A percentile compares a stretch with the other conserved stretches of the same genome.
Conservation (phyloP, 202 grass and related monocot species). For the Brachypodium distachyon region DNA sequence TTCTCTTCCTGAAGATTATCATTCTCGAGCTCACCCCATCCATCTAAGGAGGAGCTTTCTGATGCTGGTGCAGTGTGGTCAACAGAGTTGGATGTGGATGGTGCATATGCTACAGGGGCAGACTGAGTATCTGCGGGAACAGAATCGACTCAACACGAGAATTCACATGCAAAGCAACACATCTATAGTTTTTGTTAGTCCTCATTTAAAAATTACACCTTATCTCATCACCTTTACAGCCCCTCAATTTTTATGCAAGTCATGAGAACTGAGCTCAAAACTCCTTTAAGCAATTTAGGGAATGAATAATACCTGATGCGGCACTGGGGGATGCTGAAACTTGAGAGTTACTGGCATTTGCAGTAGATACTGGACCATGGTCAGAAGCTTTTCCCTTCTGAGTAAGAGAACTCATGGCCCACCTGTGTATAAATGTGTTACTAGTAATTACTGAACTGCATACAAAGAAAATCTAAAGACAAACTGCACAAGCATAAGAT, state of each 20-base stretch:
- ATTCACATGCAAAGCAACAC: not conserved
- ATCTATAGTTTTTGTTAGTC: not conserved
- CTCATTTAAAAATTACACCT: not conserved
- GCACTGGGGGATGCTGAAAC: slow-evolving; percentile 43
- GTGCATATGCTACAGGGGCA: slow-evolving; percentile 24
- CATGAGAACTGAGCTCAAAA: slow-evolving; percentile 11
- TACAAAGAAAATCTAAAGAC: slow-evolving; percentile 1
- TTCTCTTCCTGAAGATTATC: slow-evolving; percentile 48
- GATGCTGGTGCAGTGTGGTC: slow-evolving; percentile 72
- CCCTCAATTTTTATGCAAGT: not conserved
- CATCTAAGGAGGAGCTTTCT: slow-evolving; percentile 64
- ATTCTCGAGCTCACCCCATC: slow-evolving; percentile 83
- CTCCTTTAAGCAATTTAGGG: not conserved
- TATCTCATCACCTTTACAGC: not conserved
- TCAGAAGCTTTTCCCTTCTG: slow-evolving; percentile 88
- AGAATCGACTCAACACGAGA: slow-evolving; percentile 15
- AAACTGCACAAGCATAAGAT: not conserved
- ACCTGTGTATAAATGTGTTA: slow-evolving; percentile 51
- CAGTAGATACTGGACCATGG: slow-evolving; percentile 53
- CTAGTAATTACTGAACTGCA: slow-evolving; percentile 1
- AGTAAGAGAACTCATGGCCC: slow-evolving; percentile 98
- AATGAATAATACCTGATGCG: slow-evolving; percentile 46
- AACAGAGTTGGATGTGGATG: slow-evolving; percentile 42
- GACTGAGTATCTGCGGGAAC: slow-evolving; percentile 29
- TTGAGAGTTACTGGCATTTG: slow-evolving; percentile 47